phyloP scores from a whole-genome alignment of 768 basidiomycete genomes.

The Royoungia palumana region DNA sequence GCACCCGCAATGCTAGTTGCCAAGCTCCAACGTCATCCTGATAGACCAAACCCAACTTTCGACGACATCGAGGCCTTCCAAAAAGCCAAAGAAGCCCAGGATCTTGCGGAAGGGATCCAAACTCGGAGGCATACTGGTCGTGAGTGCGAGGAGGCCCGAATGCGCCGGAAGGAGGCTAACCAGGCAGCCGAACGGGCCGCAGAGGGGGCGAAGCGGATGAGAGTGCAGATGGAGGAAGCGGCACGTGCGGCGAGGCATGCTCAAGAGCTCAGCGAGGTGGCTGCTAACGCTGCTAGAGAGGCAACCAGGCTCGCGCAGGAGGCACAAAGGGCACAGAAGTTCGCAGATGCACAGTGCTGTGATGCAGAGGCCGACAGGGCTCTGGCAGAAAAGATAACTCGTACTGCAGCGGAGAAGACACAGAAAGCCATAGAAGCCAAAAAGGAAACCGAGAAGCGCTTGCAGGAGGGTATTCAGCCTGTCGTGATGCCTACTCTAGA shows the following conservation, averaged over 20 bases:
- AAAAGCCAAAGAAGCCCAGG: slow-evolving; percentile 1
- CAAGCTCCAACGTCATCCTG: too few relatives aligned
- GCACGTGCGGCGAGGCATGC: not conserved
- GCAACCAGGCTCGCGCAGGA: too few relatives aligned
- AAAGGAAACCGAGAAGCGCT: slow-evolving; percentile 11
- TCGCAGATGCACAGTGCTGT: slow-evolving; percentile 16
- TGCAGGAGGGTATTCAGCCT: slow-evolving; percentile 25
- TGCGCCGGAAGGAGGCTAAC: slow-evolving; percentile 13
- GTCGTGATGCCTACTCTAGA: slow-evolving; percentile 11
- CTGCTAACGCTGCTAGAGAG: slow-evolving; percentile 16
- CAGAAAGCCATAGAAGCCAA: slow-evolving; percentile 14
- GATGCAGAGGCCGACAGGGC: slow-evolving; percentile 15
- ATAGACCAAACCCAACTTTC: slow-evolving; percentile 10
- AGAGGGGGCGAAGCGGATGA: slow-evolving; percentile 10
- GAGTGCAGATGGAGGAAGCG: slow-evolving; percentile 12
- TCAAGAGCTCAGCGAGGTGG: slow-evolving; percentile 7
- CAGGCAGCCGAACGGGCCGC: not conserved
- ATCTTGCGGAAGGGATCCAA: not conserved
- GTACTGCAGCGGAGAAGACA: slow-evolving; percentile 15
- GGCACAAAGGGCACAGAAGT: slow-evolving; percentile 5
- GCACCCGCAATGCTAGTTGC: too few relatives aligned
- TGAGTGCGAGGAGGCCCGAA: slow-evolving; percentile 7
- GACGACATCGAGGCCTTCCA: slow-evolving; percentile 9
- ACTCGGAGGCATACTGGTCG: slow-evolving; percentile 1
- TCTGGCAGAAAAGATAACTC: slow-evolving; percentile 12